Conservation (phyloP, 306 rosid genomes). For the Ziziphus jujuba region DNA sequence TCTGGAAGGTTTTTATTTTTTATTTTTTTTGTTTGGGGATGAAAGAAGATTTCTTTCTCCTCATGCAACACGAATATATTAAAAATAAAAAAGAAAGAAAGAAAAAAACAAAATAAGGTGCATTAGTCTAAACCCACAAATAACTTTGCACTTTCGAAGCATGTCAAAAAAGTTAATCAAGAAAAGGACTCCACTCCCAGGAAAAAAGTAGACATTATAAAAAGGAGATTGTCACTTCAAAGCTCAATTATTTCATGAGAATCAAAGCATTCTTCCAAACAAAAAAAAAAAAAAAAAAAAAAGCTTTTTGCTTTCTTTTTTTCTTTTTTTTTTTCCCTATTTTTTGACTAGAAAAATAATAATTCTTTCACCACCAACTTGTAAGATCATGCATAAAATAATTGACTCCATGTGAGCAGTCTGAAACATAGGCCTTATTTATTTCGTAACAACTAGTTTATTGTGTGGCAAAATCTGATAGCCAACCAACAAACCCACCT, state of each 20-base stretch:
- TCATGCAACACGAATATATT: too few relatives aligned
- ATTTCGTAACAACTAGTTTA: constrained; percentile 1
- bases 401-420: constrained; percentile 26
- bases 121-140: not conserved
- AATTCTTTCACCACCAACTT: not conserved
- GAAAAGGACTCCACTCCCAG: constrained; percentile 22
- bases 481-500: constrained; percentile 23
- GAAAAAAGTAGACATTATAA: constrained; percentile 3
- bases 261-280: constrained; percentile 29
- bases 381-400: constrained; percentile 7
- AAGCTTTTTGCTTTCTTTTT: not conserved
- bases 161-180: constrained; percentile 17
- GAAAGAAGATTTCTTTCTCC: too few relatives aligned
- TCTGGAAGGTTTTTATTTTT: too few relatives aligned
- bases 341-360: not conserved
- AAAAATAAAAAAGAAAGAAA: not conserved
- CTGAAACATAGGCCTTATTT: not conserved
- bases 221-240: constrained; percentile 27
- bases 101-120: not conserved
- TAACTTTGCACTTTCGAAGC: constrained; percentile 9
- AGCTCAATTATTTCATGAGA: constrained; percentile 26
- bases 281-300: too few relatives aligned
- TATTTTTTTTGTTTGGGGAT: too few relatives aligned
- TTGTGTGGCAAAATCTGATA: constrained; percentile 7
- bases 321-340: not conserved